A percentile compares a stretch with the other conserved stretches of the same genome.
Conservation (phyloP, 805 yeast genomes). For the Barnettozyma vustinii region DNA sequence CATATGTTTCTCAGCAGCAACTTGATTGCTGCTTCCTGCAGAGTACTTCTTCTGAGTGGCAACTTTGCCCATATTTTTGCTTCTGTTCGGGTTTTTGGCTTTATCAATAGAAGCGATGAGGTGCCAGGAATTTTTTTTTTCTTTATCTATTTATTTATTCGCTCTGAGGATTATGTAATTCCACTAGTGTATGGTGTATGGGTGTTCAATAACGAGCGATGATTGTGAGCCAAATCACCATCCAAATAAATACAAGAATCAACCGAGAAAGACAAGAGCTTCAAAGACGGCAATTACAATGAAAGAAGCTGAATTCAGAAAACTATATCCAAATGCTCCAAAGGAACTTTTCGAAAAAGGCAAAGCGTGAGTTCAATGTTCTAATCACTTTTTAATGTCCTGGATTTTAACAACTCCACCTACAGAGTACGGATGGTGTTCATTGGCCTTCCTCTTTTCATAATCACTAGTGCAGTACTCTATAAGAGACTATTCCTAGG, state of each 20-base stretch:
- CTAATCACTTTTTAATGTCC: too few relatives aligned
- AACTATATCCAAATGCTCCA: constrained; percentile 19
- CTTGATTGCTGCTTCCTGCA: constrained; percentile 48
- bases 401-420: not conserved
- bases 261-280: too few relatives aligned
- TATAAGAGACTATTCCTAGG: constrained; percentile 20
- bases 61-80: constrained; percentile 20
- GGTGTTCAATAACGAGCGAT: too few relatives aligned
- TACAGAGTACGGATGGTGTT: constrained; percentile 19
- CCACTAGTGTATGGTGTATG: not conserved
- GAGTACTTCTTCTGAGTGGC: constrained; percentile 57
- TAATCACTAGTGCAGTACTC: constrained; percentile 15
- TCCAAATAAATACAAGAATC: not conserved
- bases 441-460: constrained; percentile 19
- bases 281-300: constrained; percentile 1
- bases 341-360: constrained; percentile 20
- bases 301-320: constrained; percentile 20
- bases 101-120: constrained; percentile 7
- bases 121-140: not conserved
- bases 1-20: constrained; percentile 63
- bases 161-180: not conserved
- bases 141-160: too few relatives aligned
- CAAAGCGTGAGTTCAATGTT: constrained; percentile 11
- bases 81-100: not conserved
- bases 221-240: too few relatives aligned